Evolutionary conservation across 2,329 filamentous ascomycete genomes (phyloP), one percentile per base, ranked within the genome.

Genomic region (Pseudogymnoascus sp.): DNA sequence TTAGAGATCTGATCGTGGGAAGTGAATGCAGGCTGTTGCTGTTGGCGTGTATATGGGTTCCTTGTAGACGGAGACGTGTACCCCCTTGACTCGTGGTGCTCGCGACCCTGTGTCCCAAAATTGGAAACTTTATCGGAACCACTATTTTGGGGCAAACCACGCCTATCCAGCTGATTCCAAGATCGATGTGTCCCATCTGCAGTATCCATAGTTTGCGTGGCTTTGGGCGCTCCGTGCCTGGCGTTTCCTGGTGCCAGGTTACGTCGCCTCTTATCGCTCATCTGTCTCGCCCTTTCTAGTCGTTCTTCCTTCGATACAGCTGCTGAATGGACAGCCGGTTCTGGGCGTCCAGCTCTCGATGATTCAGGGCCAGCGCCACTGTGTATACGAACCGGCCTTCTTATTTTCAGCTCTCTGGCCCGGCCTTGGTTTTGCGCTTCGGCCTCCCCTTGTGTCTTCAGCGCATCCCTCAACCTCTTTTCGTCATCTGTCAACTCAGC

Each of bases 311-410:
- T 33, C 47, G 25, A 15, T 28, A 20, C 3, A 33, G 4, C 47
- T 33, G n/a, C 11, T 8, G n/a, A 15, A 30, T 22, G 43, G 18
- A 11, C 15, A 22, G n/a, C 6, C 11, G 41, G 62, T 18, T 47
- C 6, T 37, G 63, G 64, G 39, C 69, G 66, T 7, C 65, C 67
- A 11, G 62, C 64, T 60, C 70, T 66, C 59, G 61, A 68, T 12
- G 58, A 50, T 60, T 69, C 60, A n/a, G 69, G 68, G 12, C 70
- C 69, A 15, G 59, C 28, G 7, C 68, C 69, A 33, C 58, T 57
- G 62, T 61, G 58, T 20, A 67, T 62, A 20, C 59, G 50, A 8
- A 67, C 22, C 12, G 41, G n/a, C 47, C 65, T 64, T 30, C 62
- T 36, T 33, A 41, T 60, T 20, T 65, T 61, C 58, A 53, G 36